A percentile compares a stretch with the other conserved stretches of the same genome.
Conservation (phyloP, 257 asterid genomes). For the Phtheirospermum japonicum region DNA sequence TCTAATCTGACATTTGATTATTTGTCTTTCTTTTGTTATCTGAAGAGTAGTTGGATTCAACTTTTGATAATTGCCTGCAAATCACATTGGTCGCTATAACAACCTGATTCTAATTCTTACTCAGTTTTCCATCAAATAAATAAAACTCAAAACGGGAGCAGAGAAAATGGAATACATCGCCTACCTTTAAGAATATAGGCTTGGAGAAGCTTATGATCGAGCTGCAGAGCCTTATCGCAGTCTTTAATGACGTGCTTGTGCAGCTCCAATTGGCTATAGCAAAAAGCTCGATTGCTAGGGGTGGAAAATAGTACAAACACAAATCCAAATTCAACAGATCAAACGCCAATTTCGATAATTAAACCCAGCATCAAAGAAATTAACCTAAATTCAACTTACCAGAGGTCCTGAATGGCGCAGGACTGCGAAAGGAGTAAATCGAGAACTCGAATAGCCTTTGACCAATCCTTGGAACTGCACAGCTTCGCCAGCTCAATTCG, state of each 20-base stretch:
- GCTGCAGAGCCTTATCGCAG: constrained; percentile 85
- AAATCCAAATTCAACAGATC: constrained; percentile 26
- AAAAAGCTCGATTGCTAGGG: constrained; percentile 86
- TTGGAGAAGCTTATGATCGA: constrained; percentile 77
- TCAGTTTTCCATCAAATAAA: constrained; percentile 20
- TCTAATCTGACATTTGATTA: too few relatives aligned
- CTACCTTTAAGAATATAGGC: constrained; percentile 86
- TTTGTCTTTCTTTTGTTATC: too few relatives aligned
- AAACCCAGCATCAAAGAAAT: constrained; percentile 4
- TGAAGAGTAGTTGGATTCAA: constrained; percentile 28
- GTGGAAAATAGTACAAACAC: constrained; percentile 15
- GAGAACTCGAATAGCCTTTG: constrained; percentile 94
- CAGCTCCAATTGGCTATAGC: constrained; percentile 96
- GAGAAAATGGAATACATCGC: background rate
- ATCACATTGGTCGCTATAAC: too few relatives aligned
- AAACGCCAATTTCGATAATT: constrained; percentile 24
- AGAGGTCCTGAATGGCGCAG: constrained; percentile 77
- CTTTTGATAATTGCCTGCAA: background rate
- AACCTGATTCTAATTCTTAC: too few relatives aligned
- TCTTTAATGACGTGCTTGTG: constrained; percentile 94
- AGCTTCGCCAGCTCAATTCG: constrained; percentile 83
- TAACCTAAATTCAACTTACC: constrained; percentile 39
- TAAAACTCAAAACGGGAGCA: constrained; percentile 6
- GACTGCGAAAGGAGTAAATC: constrained; percentile 71
- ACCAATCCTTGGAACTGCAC: constrained; percentile 91